Evolutionary conservation across 768 basidiomycete genomes (phyloP).

Genomic region (Mycena maculata): DNA sequence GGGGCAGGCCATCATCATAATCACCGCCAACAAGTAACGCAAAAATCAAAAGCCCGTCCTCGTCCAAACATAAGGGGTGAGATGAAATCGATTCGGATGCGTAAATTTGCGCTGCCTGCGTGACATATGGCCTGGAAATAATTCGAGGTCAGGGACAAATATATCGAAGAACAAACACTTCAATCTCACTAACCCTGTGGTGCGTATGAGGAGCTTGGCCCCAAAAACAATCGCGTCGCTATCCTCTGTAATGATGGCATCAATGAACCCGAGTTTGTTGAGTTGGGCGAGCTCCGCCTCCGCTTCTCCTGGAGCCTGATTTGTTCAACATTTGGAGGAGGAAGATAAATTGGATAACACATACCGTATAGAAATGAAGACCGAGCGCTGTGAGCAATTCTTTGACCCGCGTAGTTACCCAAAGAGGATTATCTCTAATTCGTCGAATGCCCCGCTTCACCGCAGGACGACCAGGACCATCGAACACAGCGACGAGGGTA

Average conservation of each 20-base stretch:
- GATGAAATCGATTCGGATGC: background rate
- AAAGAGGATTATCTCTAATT: background rate
- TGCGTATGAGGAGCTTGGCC: background rate
- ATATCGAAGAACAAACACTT: background rate
- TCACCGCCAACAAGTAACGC: background rate
- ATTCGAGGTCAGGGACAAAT: background rate
- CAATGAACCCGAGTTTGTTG: background rate
- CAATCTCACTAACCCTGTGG: background rate
- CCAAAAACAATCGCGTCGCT: background rate
- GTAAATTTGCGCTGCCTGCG: background rate
- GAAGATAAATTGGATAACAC: background rate
- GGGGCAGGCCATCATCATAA: background rate
- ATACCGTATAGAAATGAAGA: background rate
- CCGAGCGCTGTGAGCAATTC: background rate
- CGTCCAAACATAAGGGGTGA: background rate
- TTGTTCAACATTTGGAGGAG: too few relatives aligned
- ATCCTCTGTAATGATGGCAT: constrained; percentile 1
- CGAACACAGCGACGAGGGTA: background rate
- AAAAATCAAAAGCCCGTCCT: background rate
- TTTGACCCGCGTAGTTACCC: background rate
- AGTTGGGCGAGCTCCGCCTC: constrained; percentile 2
- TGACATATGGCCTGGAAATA: background rate
- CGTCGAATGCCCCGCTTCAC: background rate
- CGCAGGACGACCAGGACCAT: background rate
- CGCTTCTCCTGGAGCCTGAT: background rate